Evolutionary conservation across 352 stramenopile genomes (phyloP).

Genomic region (Phytopythium ostracodes): DNA sequence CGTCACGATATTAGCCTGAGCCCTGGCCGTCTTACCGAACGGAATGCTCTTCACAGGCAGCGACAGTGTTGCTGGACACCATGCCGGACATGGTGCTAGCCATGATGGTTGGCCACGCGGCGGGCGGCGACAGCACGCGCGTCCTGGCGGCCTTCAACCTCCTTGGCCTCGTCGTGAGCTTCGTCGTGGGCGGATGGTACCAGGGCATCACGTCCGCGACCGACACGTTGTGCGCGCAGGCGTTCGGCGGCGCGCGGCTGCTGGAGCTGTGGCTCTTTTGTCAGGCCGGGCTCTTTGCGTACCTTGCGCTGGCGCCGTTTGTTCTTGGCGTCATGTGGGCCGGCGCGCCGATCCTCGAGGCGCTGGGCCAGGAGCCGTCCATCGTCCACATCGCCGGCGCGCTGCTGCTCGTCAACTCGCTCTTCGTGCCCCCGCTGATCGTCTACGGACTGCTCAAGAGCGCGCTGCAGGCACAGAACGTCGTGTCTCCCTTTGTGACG

Average conservation of each 20-base stretch:
- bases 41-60: slow-evolving; percentile 8
- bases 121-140: slow-evolving; percentile 25
- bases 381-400: slow-evolving; percentile 23
- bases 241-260: slow-evolving; percentile 30
- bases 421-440: slow-evolving; percentile 21
- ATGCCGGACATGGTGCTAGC: slow-evolving; percentile 26
- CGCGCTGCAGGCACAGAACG: slow-evolving; percentile 44
- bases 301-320: slow-evolving; percentile 17
- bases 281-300: slow-evolving; percentile 39
- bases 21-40: not conserved
- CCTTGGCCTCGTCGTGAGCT: slow-evolving; percentile 23
- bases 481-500: slow-evolving; percentile 28
- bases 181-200: slow-evolving; percentile 23
- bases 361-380: slow-evolving; percentile 32
- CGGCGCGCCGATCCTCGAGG: slow-evolving; percentile 24
- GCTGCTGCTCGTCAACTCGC: slow-evolving; percentile 25
- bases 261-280: slow-evolving; percentile 43
- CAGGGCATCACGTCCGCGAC: slow-evolving; percentile 33
- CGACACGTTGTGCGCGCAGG: slow-evolving; percentile 44
- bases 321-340: slow-evolving; percentile 23
- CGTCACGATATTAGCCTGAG: not conserved
- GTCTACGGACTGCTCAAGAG: slow-evolving; percentile 29
- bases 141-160: slow-evolving; percentile 25
- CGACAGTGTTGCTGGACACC: slow-evolving; percentile 32
- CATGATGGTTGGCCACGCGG: slow-evolving; percentile 36